These are phyloP conservation scores for Epichloe bromicola DNA, from an alignment of 2,329 filamentous ascomycete genomes.

Conservation along the genomic window DNA sequence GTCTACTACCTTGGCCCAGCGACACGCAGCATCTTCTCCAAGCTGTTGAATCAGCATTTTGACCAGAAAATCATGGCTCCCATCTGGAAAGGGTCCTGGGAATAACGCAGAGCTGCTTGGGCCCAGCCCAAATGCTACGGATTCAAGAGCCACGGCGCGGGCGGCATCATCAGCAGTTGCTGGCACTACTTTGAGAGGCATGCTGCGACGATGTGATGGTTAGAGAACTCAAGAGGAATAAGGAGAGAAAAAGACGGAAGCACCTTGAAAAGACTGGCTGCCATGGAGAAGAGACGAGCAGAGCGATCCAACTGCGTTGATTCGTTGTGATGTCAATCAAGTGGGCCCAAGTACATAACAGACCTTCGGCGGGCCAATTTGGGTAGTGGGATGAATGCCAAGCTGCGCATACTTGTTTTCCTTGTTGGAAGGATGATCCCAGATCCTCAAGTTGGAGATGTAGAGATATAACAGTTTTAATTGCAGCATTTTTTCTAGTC, in stretches of 20 bases:
- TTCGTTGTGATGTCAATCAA: neutral
- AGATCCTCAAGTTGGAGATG: too few relatives aligned
- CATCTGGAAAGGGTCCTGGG: conserved; percentile 13
- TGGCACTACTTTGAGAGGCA: conserved; percentile 14
- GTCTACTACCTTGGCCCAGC: conserved; percentile 25
- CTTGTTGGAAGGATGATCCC: too few relatives aligned
- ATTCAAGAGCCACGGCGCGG: conserved; percentile 24
- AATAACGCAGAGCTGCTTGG: conserved; percentile 20
- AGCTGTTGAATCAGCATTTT: conserved; percentile 11
- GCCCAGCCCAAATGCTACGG: conserved; percentile 21
- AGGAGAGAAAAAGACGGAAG: too few relatives aligned
- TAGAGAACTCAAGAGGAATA: neutral
- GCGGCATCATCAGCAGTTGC: conserved; percentile 23
- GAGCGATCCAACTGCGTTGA: too few relatives aligned
- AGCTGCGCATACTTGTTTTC: too few relatives aligned
- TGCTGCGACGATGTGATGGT: neutral
- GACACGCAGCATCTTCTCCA: conserved; percentile 14
- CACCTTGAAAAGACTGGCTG: too few relatives aligned
- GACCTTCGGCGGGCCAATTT: conserved; percentile 12
- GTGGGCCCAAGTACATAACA: neutral
- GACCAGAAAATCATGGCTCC: conserved; percentile 10
- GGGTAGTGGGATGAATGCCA: conserved; percentile 1
- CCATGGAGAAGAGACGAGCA: too few relatives aligned
- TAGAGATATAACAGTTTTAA: too few relatives aligned
- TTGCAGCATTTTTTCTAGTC: too few relatives aligned